Percentiles rank a stretch among this genome's conserved stretches.
Conservation (phyloP, 106 monocot species). For the Iris macrosiphon region DNA sequence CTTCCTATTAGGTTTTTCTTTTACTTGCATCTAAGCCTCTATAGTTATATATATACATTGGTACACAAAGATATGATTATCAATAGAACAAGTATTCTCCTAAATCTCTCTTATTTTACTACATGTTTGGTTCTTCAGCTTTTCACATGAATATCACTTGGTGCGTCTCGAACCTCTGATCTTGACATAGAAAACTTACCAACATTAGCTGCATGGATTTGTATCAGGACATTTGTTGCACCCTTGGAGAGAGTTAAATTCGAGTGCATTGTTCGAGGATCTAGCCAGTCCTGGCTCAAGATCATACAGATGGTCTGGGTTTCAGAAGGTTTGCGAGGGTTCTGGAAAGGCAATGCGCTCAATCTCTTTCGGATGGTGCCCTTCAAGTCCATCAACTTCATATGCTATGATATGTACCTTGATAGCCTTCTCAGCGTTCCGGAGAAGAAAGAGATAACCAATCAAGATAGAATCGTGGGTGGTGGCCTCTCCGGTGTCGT, state of each 20-base stretch:
- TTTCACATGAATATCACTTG: too few species aligned
- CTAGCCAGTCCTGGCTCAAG: slow-evolving; percentile 14
- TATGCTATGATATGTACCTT: slow-evolving; percentile 57
- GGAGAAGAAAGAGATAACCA: slow-evolving; percentile 30
- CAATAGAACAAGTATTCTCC: too few species aligned
- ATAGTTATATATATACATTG: too few species aligned
- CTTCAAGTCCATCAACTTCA: slow-evolving; percentile 59
- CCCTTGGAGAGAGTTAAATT: slow-evolving; percentile 63
- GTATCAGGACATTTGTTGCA: slow-evolving; percentile 41
- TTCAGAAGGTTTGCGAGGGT: slow-evolving; percentile 40
- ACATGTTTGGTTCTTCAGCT: too few species aligned
- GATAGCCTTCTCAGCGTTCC: slow-evolving; percentile 11
- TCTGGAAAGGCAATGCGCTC: slow-evolving; percentile 53
- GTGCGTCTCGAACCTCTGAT: too few species aligned
- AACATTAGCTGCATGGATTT: too few species aligned
- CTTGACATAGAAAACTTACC: too few species aligned
- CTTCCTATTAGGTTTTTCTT: too few species aligned
- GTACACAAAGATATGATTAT: too few species aligned
- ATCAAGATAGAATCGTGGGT: slow-evolving; percentile 42
- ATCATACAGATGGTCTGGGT: slow-evolving; percentile 22
- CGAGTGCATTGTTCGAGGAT: slow-evolving; percentile 45
- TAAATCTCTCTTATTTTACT: too few species aligned
- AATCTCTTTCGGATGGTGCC: slow-evolving; percentile 57
- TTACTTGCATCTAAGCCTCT: too few species aligned
- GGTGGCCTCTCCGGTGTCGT: slow-evolving; percentile 42